Percentiles rank a stretch among this genome's conserved stretches.
phyloP scores from a whole-genome alignment of 305 asterid species.

The Coffea humblotiana region DNA sequence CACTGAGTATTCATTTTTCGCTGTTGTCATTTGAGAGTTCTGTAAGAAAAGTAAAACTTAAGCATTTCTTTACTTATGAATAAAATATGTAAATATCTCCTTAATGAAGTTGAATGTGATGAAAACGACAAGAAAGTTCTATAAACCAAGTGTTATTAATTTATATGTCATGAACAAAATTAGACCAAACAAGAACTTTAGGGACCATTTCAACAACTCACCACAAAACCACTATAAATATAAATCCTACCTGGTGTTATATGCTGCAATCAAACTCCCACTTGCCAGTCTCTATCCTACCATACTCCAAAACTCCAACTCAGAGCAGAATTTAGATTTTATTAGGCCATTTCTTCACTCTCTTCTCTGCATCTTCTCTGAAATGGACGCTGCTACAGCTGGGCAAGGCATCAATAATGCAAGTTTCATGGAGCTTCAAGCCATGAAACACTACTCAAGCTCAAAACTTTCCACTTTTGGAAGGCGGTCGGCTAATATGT shows the following conservation, averaged over 20 bases:
- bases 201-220: background rate
- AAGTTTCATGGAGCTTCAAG: slow-evolving; percentile 43
- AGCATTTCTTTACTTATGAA: too few species aligned
- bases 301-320: background rate
- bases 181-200: background rate
- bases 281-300: background rate
- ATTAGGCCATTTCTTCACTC: too few species aligned
- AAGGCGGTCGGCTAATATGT: slow-evolving; percentile 39
- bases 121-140: background rate
- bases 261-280: background rate
- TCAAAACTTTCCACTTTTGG: slow-evolving; percentile 36
- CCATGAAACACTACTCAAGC: slow-evolving; percentile 30
- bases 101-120: background rate
- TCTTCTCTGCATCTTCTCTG: too few species aligned
- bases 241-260: background rate
- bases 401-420: slow-evolving; percentile 33
- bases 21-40: too few species aligned
- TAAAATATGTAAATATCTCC: too few species aligned
- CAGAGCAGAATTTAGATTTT: background rate
- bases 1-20: too few species aligned
- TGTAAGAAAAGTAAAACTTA: too few species aligned
- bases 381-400: slow-evolving; percentile 34
- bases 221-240: background rate
- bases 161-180: background rate
- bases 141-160: background rate